Conservation (phyloP, 345 rosid species). For the Salix viminalis region DNA sequence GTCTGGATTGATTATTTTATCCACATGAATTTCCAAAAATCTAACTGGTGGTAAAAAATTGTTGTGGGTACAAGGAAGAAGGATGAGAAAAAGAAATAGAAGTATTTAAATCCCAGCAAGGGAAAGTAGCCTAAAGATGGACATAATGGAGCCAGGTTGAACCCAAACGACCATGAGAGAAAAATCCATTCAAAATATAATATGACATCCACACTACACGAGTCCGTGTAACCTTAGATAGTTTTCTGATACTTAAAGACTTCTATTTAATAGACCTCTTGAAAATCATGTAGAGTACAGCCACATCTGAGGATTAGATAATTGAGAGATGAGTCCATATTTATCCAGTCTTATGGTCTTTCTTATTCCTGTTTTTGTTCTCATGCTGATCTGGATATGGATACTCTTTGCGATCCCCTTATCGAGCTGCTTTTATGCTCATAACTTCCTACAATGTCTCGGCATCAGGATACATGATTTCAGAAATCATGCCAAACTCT, state of each 20-base stretch:
- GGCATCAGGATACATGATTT: background rate
- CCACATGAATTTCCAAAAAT: background rate
- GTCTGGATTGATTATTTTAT: background rate
- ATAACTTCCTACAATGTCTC: background rate
- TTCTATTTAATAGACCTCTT: background rate
- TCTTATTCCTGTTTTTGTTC: background rate
- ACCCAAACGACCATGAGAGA: background rate
- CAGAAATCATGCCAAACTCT: background rate
- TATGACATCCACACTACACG: background rate
- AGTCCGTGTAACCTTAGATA: background rate
- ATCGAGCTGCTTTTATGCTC: background rate
- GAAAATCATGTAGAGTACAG: background rate
- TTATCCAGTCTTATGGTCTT: background rate
- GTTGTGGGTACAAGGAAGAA: background rate
- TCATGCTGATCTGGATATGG: background rate
- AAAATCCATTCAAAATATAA: background rate
- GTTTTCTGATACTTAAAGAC: background rate
- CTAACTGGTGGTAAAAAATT: background rate
- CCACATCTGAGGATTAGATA: background rate
- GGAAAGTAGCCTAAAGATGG: background rate
- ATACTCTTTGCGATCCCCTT: background rate
- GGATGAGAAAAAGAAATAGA: background rate
- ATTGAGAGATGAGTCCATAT: background rate
- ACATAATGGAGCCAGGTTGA: background rate
- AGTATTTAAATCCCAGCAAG: background rate